Evolutionary conservation across 208 protist species (phyloP).

Genomic region (Trichomonas tenax): DNA sequence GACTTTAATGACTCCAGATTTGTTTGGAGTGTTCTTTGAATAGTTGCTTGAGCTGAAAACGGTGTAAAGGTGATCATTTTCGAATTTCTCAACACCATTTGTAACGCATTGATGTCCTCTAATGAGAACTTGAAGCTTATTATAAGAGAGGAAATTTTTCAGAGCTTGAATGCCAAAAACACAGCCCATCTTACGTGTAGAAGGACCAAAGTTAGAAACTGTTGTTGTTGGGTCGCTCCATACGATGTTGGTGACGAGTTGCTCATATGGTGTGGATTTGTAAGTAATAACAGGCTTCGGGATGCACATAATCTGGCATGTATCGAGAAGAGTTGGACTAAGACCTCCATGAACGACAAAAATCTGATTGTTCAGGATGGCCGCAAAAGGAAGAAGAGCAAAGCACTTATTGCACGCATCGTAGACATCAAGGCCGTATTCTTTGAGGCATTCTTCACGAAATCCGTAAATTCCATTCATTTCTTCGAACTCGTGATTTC

Average conservation of each 20-base stretch:
- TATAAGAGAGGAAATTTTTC: not conserved
- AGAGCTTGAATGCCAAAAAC: not conserved
- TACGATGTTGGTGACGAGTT: not conserved
- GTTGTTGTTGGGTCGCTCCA: not conserved
- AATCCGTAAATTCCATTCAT: constrained; percentile 77
- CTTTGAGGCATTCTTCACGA: constrained; percentile 60
- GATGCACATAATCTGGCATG: not conserved
- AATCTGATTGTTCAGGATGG: constrained; percentile 39
- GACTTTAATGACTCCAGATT: not conserved
- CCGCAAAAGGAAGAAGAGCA: constrained; percentile 60
- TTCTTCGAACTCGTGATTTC: constrained; percentile 43
- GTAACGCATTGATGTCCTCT: constrained; percentile 30
- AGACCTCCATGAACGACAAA: not conserved
- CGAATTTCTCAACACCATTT: constrained; percentile 62
- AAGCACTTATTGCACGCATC: constrained; percentile 63
- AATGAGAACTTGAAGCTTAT: not conserved
- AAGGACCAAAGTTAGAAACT: not conserved
- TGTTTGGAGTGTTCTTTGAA: not conserved
- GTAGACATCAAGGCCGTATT: constrained; percentile 63
- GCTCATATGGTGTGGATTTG: constrained; percentile 24
- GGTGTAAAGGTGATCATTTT: not conserved
- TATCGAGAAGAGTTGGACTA: not conserved
- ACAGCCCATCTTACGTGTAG: not conserved
- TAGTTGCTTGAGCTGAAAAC: not conserved
- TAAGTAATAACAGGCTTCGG: not conserved